Evolutionary conservation across 1,284 basidiomycete genomes (phyloP).

Genomic region (Binderoboletus segoi): DNA sequence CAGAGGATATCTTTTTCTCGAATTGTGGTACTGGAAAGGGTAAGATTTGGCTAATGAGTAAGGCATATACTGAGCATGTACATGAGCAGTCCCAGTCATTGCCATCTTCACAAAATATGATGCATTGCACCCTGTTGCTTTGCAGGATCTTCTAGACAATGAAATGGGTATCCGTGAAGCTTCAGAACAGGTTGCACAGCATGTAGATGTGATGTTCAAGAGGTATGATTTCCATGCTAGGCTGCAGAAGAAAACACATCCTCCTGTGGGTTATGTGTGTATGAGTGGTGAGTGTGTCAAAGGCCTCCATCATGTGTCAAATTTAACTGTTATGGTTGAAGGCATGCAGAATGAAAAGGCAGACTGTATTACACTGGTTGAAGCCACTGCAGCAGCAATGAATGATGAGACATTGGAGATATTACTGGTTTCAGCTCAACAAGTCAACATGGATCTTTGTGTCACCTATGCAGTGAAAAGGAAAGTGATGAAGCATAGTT

Average conservation of each 20-base stretch:
- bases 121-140: constrained; percentile 12
- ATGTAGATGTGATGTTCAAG: neutral
- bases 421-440: constrained; percentile 4
- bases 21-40: constrained; percentile 13
- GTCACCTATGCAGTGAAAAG: too few species aligned
- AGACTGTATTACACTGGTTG: constrained; percentile 1
- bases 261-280: neutral
- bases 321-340: neutral
- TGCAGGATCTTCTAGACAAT: neutral
- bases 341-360: neutral
- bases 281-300: neutral
- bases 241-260: neutral
- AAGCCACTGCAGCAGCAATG: neutral
- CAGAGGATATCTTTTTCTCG: constrained; percentile 17
- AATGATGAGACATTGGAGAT: constrained; percentile 3
- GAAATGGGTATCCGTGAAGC: neutral
- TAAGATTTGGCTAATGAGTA: neutral
- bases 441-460: neutral
- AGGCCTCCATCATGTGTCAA: too few species aligned
- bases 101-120: constrained; percentile 18
- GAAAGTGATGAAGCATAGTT: too few species aligned
- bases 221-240: neutral
- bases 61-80: too few species aligned
- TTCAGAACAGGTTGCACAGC: neutral
- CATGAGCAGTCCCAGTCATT: constrained; percentile 16